These are phyloP conservation scores for Pestalotiopsis sp. DNA, from an alignment of 2,329 filamentous ascomycete species.

Conservation along the genomic window DNA sequence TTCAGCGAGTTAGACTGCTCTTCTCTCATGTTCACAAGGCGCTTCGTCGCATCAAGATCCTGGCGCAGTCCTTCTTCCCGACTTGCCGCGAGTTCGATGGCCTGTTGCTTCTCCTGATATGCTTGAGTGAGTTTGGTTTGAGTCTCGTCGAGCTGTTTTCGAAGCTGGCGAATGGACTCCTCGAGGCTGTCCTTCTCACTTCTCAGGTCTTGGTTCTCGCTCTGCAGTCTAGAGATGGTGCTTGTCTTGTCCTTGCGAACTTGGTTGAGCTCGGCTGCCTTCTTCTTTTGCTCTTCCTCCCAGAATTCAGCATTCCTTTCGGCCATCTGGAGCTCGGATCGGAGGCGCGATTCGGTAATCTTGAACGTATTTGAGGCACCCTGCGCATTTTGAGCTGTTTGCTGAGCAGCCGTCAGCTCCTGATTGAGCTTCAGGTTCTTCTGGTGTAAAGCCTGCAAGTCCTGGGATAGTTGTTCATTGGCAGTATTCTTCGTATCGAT, in stretches of 20 bases:
- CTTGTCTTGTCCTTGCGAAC: conserved; percentile 94
- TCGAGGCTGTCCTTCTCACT: conserved; percentile 75
- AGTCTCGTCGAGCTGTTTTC: conserved; percentile 79
- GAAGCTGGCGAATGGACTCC: conserved; percentile 80
- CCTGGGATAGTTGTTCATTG: conserved; percentile 82
- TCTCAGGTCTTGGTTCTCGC: conserved; percentile 83
- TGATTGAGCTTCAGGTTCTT: conserved; percentile 84
- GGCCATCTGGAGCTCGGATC: conserved; percentile 87
- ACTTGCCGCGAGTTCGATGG: conserved; percentile 80
- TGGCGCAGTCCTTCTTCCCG: conserved; percentile 86
- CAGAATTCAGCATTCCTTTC: conserved; percentile 94
- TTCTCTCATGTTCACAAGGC: conserved; percentile 81
- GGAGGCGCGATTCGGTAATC: conserved; percentile 86
- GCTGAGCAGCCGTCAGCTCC: conserved; percentile 80
- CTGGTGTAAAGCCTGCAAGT: conserved; percentile 85
- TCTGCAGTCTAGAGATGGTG: conserved; percentile 84
- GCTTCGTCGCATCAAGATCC: conserved; percentile 79
- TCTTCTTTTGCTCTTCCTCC: conserved; percentile 87
- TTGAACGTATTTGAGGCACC: conserved; percentile 80
- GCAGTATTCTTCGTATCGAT: conserved; percentile 88
- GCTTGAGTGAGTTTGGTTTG: conserved; percentile 87
- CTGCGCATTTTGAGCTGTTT: conserved; percentile 80
- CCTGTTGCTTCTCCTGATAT: conserved; percentile 78
- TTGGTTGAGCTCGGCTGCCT: conserved; percentile 83
- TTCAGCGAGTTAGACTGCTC: conserved; percentile 75